Evolutionary conservation across 225 moss, liverwort and hornwort genomes (phyloP).

Genomic region (Marchantia polymorpha): DNA sequence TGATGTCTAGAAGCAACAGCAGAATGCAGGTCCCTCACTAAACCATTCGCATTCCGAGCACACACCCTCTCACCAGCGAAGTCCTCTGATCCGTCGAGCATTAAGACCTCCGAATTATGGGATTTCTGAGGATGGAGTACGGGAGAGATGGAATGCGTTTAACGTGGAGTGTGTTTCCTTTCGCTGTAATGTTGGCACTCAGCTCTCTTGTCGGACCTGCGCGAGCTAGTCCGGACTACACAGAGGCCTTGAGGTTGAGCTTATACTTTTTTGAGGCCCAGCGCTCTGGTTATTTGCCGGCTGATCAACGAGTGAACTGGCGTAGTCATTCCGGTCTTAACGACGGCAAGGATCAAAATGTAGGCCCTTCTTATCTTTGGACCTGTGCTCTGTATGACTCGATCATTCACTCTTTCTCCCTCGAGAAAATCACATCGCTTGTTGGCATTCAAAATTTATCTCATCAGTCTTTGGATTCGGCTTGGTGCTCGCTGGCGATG

Average conservation of each 20-base stretch:
- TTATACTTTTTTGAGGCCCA: constrained; percentile 27
- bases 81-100: too few species aligned
- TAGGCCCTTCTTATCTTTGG: not conserved
- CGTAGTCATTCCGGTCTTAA: constrained; percentile 39
- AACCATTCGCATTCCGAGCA: not conserved
- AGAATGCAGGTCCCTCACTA: not conserved
- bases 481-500: not conserved
- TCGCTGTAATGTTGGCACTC: not conserved
- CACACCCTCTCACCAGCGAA: not conserved
- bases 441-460: not conserved
- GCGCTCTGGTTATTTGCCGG: constrained; percentile 42
- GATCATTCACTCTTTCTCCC: not conserved
- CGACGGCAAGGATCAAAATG: constrained; percentile 38
- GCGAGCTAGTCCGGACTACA: constrained; percentile 26
- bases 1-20: not conserved
- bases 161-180: not conserved
- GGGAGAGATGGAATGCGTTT: constrained; percentile 5
- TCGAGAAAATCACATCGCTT: not conserved
- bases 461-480: not conserved
- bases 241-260: constrained; percentile 24
- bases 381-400: not conserved
- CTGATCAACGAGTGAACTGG: constrained; percentile 42
- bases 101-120: not conserved
- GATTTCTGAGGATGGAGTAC: not conserved
- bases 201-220: constrained; percentile 1